Evolutionary conservation across 345 rosid genomes (phyloP).

Genomic region (Salix udensis): DNA sequence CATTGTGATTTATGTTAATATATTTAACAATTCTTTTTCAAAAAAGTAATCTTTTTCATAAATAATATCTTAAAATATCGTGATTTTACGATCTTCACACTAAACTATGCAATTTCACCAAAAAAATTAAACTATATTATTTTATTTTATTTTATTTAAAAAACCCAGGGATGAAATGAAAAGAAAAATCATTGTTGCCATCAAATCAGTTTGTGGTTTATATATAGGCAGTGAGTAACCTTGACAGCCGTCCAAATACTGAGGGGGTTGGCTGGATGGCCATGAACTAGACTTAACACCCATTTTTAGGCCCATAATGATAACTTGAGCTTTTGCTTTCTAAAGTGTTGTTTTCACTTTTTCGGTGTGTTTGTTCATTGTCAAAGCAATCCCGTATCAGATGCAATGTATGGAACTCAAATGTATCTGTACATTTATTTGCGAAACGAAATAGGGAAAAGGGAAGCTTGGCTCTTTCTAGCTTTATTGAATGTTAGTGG

Average conservation of each 20-base stretch:
- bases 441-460: neutral
- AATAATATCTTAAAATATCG: no score
- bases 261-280: neutral
- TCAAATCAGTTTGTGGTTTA: neutral
- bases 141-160: no score
- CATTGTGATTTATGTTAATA: no score
- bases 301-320: neutral
- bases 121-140: no score
- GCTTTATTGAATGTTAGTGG: neutral
- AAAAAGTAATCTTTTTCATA: no score
- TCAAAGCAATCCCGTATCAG: neutral
- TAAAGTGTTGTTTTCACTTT: neutral
- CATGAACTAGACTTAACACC: neutral
- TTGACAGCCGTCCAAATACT: neutral
- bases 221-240: neutral
- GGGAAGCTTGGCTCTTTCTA: neutral
- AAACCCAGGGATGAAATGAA: no score
- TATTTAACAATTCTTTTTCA: no score
- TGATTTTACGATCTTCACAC: no score
- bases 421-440: neutral
- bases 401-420: neutral
- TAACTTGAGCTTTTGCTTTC: neutral
- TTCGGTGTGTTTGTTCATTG: neutral
- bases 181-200: neutral
- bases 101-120: no score